Evolutionary conservation across 257 asterid genomes (phyloP).

Genomic region (Dorcoceras hygrometricum): DNA sequence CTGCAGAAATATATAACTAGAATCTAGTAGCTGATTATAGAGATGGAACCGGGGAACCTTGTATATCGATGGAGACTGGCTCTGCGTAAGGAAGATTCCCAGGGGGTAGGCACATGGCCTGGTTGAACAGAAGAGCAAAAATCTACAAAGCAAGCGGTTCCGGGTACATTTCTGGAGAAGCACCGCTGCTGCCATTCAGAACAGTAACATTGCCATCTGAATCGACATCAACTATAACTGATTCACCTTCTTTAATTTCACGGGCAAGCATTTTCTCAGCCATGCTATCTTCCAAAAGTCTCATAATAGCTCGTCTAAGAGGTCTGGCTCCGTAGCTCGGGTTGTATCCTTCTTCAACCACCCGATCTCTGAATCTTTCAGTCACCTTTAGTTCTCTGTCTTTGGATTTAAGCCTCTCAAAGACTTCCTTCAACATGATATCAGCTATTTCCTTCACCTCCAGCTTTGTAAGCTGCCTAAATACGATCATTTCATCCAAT

Average conservation of each 20-base stretch:
- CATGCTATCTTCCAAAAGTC: conserved; percentile 77
- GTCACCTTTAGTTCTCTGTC: conserved; percentile 63
- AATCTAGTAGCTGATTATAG: no score
- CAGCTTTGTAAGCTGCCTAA: conserved; percentile 64
- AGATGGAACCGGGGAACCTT: background rate
- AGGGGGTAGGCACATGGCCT: background rate
- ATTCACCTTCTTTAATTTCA: conserved; percentile 66
- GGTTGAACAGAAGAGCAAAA: background rate
- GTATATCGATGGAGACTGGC: background rate
- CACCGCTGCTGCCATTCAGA: conserved; percentile 55
- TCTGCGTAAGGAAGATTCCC: background rate
- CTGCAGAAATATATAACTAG: no score
- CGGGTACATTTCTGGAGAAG: conserved; percentile 48
- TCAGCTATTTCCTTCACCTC: conserved; percentile 78
- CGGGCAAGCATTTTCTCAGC: conserved; percentile 74
- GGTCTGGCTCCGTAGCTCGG: conserved; percentile 92
- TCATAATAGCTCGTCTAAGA: conserved; percentile 73
- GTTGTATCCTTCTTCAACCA: conserved; percentile 64
- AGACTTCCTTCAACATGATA: conserved; percentile 66
- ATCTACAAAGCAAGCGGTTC: conserved; percentile 47
- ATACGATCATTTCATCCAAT: conserved; percentile 73
- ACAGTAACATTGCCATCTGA: conserved; percentile 63
- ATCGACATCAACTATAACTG: conserved; percentile 57
- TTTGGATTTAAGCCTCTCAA: conserved; percentile 51
- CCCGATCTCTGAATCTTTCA: conserved; percentile 58